A percentile compares a stretch with the other conserved stretches of the same genome.
Conservation (phyloP, 2,329 filamentous ascomycete species). For the Paramyrothecium sp. region DNA sequence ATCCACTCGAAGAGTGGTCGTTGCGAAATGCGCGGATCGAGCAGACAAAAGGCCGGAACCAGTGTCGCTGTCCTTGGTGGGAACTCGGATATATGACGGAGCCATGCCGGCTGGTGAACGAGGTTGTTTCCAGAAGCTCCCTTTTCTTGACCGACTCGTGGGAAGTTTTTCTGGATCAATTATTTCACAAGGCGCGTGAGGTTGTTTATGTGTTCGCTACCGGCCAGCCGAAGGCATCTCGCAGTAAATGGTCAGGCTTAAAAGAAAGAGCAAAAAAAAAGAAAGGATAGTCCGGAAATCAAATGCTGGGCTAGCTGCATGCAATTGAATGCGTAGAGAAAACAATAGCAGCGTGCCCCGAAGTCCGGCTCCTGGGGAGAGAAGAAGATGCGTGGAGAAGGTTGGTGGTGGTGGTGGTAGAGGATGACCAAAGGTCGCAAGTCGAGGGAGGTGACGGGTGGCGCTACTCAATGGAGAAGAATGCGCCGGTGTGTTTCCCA, state of each 20-base stretch:
- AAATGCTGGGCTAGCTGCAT: slow-evolving; percentile 6
- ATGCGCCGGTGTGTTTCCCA: not conserved
- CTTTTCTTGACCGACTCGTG: slow-evolving; percentile 2
- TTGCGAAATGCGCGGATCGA: slow-evolving; percentile 68
- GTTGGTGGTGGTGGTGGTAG: not conserved
- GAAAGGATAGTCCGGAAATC: slow-evolving; percentile 6
- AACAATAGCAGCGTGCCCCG: slow-evolving; percentile 6
- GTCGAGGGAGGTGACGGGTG: not conserved
- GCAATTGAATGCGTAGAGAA: slow-evolving; percentile 8
- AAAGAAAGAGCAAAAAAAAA: slow-evolving; percentile 9
- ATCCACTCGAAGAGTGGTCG: slow-evolving; percentile 85
- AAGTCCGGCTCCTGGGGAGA: slow-evolving; percentile 18
- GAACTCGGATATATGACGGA: slow-evolving; percentile 47
- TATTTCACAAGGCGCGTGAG: not conserved
- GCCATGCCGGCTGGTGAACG: slow-evolving; percentile 40
- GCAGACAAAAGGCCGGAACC: slow-evolving; percentile 16
- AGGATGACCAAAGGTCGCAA: not conserved
- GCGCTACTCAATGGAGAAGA: not conserved
- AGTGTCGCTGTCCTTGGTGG: slow-evolving; percentile 33
- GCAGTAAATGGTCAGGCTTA: slow-evolving; percentile 9
- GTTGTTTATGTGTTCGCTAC: slow-evolving; percentile 14
- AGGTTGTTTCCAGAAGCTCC: slow-evolving; percentile 28
- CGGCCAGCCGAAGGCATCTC: slow-evolving; percentile 16
- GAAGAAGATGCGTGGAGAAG: not conserved
- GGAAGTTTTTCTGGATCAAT: not conserved